These are phyloP conservation scores for Corylus heterophylla DNA, from an alignment of 306 rosid genomes.

Conservation along the genomic window DNA sequence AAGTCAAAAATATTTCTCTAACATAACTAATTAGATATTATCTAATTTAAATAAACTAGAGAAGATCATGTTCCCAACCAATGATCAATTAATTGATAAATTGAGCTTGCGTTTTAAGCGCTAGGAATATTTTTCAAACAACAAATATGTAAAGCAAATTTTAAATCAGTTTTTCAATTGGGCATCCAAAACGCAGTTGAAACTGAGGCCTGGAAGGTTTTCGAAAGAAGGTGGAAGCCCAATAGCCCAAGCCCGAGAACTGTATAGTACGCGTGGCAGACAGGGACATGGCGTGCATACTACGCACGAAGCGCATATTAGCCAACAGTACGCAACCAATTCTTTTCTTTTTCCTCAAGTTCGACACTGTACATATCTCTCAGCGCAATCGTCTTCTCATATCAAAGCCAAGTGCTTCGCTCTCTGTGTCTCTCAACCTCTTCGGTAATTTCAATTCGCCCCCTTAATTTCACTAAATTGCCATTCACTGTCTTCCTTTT, in stretches of 20 bases:
- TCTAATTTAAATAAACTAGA: too few species aligned
- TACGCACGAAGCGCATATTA: neutral
- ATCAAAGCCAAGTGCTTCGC: constrained; percentile 24
- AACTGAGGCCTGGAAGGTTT: too few species aligned
- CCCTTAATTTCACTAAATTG: neutral
- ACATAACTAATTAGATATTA: too few species aligned
- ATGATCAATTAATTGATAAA: too few species aligned
- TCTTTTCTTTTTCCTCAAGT: neutral
- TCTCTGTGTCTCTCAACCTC: constrained; percentile 11
- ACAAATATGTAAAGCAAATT: too few species aligned
- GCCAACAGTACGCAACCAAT: neutral
- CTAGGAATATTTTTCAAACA: too few species aligned
- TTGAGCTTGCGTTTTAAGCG: too few species aligned
- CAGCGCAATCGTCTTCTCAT: constrained; percentile 21
- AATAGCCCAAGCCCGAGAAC: neutral
- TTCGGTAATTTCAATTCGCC: constrained; percentile 3
- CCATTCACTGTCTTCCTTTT: neutral
- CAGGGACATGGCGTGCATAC: neutral
- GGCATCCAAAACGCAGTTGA: too few species aligned
- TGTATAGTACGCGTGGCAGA: neutral
- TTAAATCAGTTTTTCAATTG: too few species aligned
- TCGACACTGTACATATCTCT: neutral
- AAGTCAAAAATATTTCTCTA: too few species aligned
- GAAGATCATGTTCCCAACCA: too few species aligned
- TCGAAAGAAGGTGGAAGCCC: neutral